Evolutionary conservation across 106 monocot species (phyloP), one percentile per base, ranked within the genome.

Genomic region (Alisma plantagoaquatica): DNA sequence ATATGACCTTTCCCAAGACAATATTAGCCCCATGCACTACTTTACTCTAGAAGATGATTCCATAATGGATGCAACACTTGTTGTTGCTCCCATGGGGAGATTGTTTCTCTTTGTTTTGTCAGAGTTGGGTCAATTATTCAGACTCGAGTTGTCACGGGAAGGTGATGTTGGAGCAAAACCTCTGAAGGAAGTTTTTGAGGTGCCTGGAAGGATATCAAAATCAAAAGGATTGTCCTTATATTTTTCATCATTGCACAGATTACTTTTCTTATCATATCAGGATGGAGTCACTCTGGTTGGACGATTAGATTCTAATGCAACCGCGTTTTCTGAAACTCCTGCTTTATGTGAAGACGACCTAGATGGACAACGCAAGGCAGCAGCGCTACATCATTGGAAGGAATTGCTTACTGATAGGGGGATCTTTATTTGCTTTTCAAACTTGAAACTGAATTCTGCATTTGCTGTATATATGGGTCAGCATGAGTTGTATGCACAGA

Each of bases 1-100:
- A 70, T 98, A 98, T 59, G 90, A 98, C 54, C 82, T 98, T 19
- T 98, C 98, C 30, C 90, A 77, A 41, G 98, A 98, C 58, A 98
- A 81, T 64, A 90, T 98, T 41, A 98, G 98, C 66, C 98, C 98
- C 30, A 61, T 77, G 45, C 90, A 90, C 63, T 98, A 98, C 49
- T 98, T 90, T 53, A 90, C 84, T 31, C 25, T 98, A 11, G 44
- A 71, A 65, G 69, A 82, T 72, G 76, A 79, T 75, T 46, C 60
- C 33, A 98, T 98, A 70, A 59, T 82, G 23, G 98, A 98, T 82
- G 90, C 90, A 44, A 66, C 86, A 53, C 82, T 98, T 54, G 71
- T 90, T 66, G 66, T 70, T 47, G 70, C 78, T 68, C 74, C 90
- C 14, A 74, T 82, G 85, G 90, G 98, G 16, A 98, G 75, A 51